Percentiles rank a stretch among this genome's conserved stretches.
Conservation (phyloP, 192 early-diverging fungal species). For the Gorgonomyces haynaldii region DNA sequence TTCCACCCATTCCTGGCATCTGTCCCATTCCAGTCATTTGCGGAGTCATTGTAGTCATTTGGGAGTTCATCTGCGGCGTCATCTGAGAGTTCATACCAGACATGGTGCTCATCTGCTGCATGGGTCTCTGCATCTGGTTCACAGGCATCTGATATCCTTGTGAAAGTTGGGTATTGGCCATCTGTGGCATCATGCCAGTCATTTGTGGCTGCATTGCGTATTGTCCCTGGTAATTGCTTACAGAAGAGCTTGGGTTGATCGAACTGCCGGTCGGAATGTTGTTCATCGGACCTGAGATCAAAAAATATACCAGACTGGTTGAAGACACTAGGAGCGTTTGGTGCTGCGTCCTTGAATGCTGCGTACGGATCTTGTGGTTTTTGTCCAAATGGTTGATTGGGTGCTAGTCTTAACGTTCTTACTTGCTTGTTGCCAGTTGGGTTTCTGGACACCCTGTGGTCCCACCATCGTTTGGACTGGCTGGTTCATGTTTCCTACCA, state of each 20-base stretch:
- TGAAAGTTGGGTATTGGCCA: background rate
- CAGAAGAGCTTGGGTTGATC: too few species aligned
- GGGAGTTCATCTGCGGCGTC: background rate
- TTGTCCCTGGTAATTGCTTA: background rate
- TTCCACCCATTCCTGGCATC: background rate
- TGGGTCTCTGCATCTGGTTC: background rate
- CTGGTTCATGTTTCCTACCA: background rate
- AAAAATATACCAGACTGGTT: slow-evolving; percentile 6
- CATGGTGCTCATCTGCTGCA: background rate
- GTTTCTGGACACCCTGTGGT: slow-evolving; percentile 1
- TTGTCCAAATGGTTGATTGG: slow-evolving; percentile 5
- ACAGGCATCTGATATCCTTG: background rate
- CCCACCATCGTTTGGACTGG: background rate
- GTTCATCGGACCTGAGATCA: background rate
- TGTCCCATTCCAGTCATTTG: background rate
- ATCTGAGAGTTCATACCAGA: background rate
- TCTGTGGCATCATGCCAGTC: background rate
- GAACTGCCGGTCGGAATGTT: too few species aligned
- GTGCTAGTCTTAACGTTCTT: slow-evolving; percentile 2
- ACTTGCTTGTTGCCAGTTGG: slow-evolving; percentile 6
- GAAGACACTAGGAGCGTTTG: slow-evolving; percentile 15
- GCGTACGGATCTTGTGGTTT: slow-evolving; percentile 12
- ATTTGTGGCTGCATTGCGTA: background rate
- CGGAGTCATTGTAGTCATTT: background rate
- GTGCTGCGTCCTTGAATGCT: slow-evolving; percentile 15